These are phyloP conservation scores for Lomentospora prolificans DNA, from an alignment of 2,329 filamentous ascomycete species.

Conservation along the genomic window DNA sequence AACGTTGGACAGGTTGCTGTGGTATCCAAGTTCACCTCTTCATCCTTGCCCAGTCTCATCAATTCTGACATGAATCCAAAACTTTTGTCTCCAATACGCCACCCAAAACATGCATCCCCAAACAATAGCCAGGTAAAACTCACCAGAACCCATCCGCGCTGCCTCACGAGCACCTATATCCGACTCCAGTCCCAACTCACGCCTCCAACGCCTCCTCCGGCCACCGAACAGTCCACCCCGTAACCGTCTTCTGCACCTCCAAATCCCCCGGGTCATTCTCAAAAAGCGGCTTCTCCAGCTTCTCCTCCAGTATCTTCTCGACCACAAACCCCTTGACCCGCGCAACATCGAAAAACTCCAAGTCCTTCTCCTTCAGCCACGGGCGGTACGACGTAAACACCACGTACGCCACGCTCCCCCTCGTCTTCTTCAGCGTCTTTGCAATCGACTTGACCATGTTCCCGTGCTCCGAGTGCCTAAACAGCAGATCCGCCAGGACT, in stretches of 20 bases:
- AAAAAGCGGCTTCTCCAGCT: slow-evolving; percentile 81
- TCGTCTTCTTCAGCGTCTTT: slow-evolving; percentile 48
- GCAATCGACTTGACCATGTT: slow-evolving; percentile 66
- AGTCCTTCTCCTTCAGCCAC: slow-evolving; percentile 77
- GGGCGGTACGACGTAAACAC: slow-evolving; percentile 94
- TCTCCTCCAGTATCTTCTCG: slow-evolving; percentile 69
- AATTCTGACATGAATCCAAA: too few relatives aligned
- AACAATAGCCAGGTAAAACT: too few relatives aligned
- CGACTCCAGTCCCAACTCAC: not conserved
- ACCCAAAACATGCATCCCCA: too few relatives aligned
- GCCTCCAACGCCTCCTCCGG: slow-evolving; percentile 23
- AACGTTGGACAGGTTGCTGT: too few relatives aligned
- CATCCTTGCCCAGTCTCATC: too few relatives aligned
- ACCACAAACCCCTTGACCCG: slow-evolving; percentile 59
- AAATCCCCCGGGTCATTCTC: slow-evolving; percentile 81
- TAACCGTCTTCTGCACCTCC: slow-evolving; percentile 70
- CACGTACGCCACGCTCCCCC: slow-evolving; percentile 60
- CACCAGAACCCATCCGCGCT: too few relatives aligned
- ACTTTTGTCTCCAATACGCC: too few relatives aligned
- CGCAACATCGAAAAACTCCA: slow-evolving; percentile 76
- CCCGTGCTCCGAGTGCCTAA: slow-evolving; percentile 79
- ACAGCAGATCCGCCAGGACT: slow-evolving; percentile 80
- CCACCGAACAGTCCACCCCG: slow-evolving; percentile 67
- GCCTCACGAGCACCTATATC: too few relatives aligned
- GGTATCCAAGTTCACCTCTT: too few relatives aligned